A percentile compares a stretch with the other conserved stretches of the same genome.
These are phyloP conservation scores for Houttuynia cordata DNA, from an alignment of 164 flowering plant genomes.

Conservation along the genomic window DNA sequence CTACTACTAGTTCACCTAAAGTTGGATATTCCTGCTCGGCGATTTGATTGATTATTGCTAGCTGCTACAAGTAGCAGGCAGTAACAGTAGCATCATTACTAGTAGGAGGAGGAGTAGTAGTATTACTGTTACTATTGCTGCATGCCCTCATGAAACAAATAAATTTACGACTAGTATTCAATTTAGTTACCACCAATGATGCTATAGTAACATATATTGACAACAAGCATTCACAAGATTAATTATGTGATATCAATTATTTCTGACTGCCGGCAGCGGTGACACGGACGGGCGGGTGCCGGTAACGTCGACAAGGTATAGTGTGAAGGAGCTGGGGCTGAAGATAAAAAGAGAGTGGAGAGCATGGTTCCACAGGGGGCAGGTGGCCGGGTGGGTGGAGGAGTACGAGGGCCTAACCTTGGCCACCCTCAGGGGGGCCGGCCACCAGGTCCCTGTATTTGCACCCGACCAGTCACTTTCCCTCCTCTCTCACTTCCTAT, in stretches of 20 bases:
- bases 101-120: too few species aligned
- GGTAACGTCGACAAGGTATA: conserved; percentile 22
- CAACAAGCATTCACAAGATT: too few species aligned
- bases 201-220: too few species aligned
- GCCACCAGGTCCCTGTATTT: conserved; percentile 28
- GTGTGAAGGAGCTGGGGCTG: conserved; percentile 17
- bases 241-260: neutral
- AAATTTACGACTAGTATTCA: too few species aligned
- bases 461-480: conserved; percentile 32
- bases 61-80: too few species aligned
- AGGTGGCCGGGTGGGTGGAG: conserved; percentile 39
- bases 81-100: too few species aligned
- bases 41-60: too few species aligned
- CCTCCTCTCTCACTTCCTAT: conserved; percentile 36
- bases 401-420: conserved; percentile 28
- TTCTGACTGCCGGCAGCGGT: conserved; percentile 20
- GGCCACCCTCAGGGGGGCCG: conserved; percentile 45
- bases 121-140: too few species aligned
- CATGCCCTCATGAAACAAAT: too few species aligned
- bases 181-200: too few species aligned
- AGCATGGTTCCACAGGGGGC: conserved; percentile 31
- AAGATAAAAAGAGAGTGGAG: conserved; percentile 16
- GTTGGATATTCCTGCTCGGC: too few species aligned
- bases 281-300: conserved; percentile 35
- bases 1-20: too few species aligned